Evolutionary conservation across 2,329 filamentous ascomycete species (phyloP), one percentile per base, ranked within the genome.

Genomic region (Teratosphaeria nubilosa): DNA sequence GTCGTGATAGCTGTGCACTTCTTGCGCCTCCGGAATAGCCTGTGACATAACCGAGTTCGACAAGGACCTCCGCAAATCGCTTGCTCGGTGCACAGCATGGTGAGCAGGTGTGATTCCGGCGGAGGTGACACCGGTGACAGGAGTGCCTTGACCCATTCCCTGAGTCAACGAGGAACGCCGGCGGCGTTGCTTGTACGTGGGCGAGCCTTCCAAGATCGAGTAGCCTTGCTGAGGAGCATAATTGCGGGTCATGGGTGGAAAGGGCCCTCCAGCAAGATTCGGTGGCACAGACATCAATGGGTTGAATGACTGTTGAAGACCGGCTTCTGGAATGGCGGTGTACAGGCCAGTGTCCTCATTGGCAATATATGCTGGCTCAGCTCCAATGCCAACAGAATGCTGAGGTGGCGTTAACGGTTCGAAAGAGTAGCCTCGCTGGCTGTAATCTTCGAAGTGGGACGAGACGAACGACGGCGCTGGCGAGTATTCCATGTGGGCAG

Each of bases 361-460:
- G 62, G 92, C 90, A 73, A 99, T 96, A 77, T 97, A 99, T 10
- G 94, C 90, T 10, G 94, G 91, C 78, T 99, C 94, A 48, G 87
- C 82, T 60, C 87, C 84, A 64, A 96, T 86, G 62, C 88, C 85
- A 60, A 95, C 86, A 14, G 88, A 84, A 75, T 96, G 90, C 73
- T 97, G 94, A 16, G 94, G 94, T 59, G 94, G 94, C 0, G 94
- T 99, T 66, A 99, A 85, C 56, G 94, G 94, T 80, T 99, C 94
- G 72, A 92, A 99, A 2, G 92, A 97, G 69, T 97, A 85, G 55
- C 91, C 94, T 59, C 94, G 88, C 72, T 91, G 92, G 82, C 90
- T 95, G 80, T 96, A 99, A 73, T 97, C 92, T 72, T 97, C 94
- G 69, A 92, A 96, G 69, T 96, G 91, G 0, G 94, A 97, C n/a